Evolutionary conservation across 2,329 filamentous ascomycete species (phyloP).

Genomic region (Parastagonospora avenae): DNA sequence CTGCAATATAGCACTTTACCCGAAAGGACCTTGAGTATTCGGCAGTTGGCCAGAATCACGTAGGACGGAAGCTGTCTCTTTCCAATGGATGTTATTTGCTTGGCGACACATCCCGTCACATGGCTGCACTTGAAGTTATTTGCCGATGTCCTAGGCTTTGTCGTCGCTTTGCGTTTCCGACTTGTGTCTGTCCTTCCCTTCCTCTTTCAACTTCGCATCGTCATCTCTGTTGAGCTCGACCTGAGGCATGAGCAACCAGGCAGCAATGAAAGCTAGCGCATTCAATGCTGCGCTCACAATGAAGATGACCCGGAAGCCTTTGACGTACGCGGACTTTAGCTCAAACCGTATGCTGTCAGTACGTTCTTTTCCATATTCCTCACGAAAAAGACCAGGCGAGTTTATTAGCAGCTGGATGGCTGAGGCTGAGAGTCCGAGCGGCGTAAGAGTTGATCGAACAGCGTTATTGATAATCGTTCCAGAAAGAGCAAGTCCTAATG

Average conservation of each 20-base stretch:
- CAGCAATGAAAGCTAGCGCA: slow-evolving; percentile 19
- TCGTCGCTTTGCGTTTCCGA: slow-evolving; percentile 5
- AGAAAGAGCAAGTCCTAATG: slow-evolving; percentile 61
- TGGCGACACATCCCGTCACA: neutral
- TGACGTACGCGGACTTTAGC: slow-evolving; percentile 16
- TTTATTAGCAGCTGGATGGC: slow-evolving; percentile 21
- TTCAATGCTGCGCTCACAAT: slow-evolving; percentile 21
- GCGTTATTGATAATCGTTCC: slow-evolving; percentile 38
- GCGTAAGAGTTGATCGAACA: slow-evolving; percentile 9
- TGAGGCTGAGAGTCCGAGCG: slow-evolving; percentile 11
- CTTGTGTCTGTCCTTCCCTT: slow-evolving; percentile 16
- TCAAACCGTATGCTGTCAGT: slow-evolving; percentile 8
- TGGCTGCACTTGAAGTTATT: neutral
- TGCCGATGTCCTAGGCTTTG: neutral
- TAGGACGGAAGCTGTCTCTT: neutral
- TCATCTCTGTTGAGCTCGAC: slow-evolving; percentile 19
- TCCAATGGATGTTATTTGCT: neutral
- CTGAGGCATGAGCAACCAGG: slow-evolving; percentile 25
- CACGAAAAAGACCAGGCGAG: slow-evolving; percentile 15
- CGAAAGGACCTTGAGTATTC: slow-evolving; percentile 2
- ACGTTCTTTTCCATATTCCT: slow-evolving; percentile 7
- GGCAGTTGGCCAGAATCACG: slow-evolving; percentile 9
- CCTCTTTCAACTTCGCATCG: slow-evolving; percentile 24
- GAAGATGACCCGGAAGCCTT: slow-evolving; percentile 24
- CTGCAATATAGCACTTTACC: slow-evolving; percentile 11